These are phyloP conservation scores for Ecytonucleospora hepatopenaei DNA, from an alignment of 371 early-diverging fungal species.

Conservation along the genomic window DNA sequence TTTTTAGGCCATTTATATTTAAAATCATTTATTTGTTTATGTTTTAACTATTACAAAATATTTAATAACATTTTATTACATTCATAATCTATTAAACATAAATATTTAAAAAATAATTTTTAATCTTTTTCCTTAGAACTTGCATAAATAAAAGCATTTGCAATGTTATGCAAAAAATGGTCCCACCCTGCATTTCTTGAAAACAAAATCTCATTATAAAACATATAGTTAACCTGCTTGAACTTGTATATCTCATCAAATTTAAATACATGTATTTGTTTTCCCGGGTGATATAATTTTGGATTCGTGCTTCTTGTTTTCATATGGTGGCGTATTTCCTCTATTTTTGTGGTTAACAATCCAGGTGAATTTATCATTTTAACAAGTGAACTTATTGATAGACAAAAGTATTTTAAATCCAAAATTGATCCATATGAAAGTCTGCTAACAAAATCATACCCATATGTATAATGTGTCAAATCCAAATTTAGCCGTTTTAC, in stretches of 20 bases:
- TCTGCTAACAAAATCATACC: slow-evolving; percentile 50
- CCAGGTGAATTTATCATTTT: slow-evolving; percentile 23
- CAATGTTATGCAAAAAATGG: slow-evolving; percentile 5
- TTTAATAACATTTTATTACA: neutral
- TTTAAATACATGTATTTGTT: slow-evolving; percentile 37
- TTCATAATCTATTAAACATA: slow-evolving; percentile 1
- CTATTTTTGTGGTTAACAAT: slow-evolving; percentile 29
- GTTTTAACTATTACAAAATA: neutral
- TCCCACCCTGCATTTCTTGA: slow-evolving; percentile 5
- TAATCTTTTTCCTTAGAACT: neutral
- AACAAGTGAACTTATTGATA: slow-evolving; percentile 41
- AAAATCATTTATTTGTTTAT: too few species aligned
- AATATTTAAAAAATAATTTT: slow-evolving; percentile 29
- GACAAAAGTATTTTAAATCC: slow-evolving; percentile 48
- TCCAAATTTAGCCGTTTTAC: slow-evolving; percentile 4
- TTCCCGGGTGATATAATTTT: slow-evolving; percentile 53
- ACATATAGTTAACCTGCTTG: slow-evolving; percentile 7
- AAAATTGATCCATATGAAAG: slow-evolving; percentile 48
- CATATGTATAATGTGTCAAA: slow-evolving; percentile 41
- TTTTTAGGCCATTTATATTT: too few species aligned
- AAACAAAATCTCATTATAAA: slow-evolving; percentile 11
- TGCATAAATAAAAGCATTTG: neutral
- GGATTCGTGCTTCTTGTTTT: slow-evolving; percentile 27
- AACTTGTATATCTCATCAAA: slow-evolving; percentile 1
- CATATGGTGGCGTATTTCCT: slow-evolving; percentile 34